Base-by-base conservation (phyloP, 1,284 basidiomycete genomes). In the Moesziomyces parantarcticus region DNA sequence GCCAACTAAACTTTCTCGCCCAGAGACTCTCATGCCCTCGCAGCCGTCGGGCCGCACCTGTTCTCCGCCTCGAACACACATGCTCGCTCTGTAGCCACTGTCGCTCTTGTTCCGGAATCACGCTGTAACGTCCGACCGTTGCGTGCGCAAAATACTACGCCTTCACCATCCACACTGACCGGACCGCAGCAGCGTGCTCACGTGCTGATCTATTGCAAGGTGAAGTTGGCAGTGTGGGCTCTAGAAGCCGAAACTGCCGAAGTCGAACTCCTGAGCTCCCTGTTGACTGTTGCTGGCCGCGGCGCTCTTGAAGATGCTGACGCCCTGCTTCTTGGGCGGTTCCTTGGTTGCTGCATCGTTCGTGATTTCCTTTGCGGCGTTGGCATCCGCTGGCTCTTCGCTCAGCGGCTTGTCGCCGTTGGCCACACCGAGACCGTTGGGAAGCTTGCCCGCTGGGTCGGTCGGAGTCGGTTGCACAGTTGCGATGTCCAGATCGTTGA, bases 261-360 rank as follows among this genome's bases (percentile, higher is more conserved):
- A 75, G 58, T 69, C 65, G 26, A 78, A 78, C 34, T 78, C 76
- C 46, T 76, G 74, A 7, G 76, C 76, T 1, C 76, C 76, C 50
- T 78, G 76, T 39, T 71, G 63, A 47, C 59, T 68, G 46, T 65
- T 67, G 52, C 67, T 75, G 1, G 64, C 66, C 13, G 75, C 67
- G 3, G 67, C 71, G 34, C 53, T 64, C 41, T 74, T 77, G 61
- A 77, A 74, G 32, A 69, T 41, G 46, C 75, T 68, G 45, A 74
- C 58, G 10, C 75, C 75, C 39, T 66, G 58, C 41, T 74, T 75
- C 46, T 67, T 71, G 1, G 61, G 54, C 32, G 49, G 57, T 6
- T 50, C 25, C 3, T 29, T 22, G 0, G 44, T 46, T 13, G 18
- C 53, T n/a, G 23, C 34, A 14, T 44, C 32, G n/a, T 29, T 41